Evolutionary conservation across 106 monocot species (phyloP).

Genomic region (Gastrodia elata): DNA sequence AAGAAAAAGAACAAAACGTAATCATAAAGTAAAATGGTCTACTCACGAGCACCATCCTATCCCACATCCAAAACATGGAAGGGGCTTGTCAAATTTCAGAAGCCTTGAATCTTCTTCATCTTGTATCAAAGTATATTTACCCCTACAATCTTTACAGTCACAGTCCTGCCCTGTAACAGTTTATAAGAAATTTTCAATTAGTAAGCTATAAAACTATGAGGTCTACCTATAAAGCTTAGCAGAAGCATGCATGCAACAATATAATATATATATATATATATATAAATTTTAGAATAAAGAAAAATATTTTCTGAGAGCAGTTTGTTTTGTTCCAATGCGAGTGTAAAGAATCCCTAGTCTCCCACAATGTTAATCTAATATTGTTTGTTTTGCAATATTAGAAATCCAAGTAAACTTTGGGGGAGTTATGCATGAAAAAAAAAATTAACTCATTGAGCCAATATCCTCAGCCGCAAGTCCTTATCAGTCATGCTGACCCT

Average conservation of each 20-base stretch:
- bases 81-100: slow-evolving; percentile 16
- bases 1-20: neutral
- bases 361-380: no score
- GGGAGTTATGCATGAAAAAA: no score
- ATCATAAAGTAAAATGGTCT: neutral
- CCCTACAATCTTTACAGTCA: slow-evolving; percentile 18
- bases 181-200: slow-evolving; percentile 1
- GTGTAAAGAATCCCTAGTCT: no score
- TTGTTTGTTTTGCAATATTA: no score
- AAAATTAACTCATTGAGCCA: no score
- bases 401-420: no score
- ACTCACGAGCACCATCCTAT: slow-evolving; percentile 30
- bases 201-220: neutral
- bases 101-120: slow-evolving; percentile 26
- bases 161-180: slow-evolving; percentile 11
- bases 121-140: slow-evolving; percentile 16
- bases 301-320: no score
- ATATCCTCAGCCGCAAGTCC: no score
- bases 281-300: no score
- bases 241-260: neutral
- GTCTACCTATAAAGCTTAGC: neutral
- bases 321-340: no score
- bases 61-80: slow-evolving; percentile 23
- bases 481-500: no score
- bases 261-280: no score